phyloP scores from a whole-genome alignment of 306 rosid species.

The Vigna reflexopilosa region DNA sequence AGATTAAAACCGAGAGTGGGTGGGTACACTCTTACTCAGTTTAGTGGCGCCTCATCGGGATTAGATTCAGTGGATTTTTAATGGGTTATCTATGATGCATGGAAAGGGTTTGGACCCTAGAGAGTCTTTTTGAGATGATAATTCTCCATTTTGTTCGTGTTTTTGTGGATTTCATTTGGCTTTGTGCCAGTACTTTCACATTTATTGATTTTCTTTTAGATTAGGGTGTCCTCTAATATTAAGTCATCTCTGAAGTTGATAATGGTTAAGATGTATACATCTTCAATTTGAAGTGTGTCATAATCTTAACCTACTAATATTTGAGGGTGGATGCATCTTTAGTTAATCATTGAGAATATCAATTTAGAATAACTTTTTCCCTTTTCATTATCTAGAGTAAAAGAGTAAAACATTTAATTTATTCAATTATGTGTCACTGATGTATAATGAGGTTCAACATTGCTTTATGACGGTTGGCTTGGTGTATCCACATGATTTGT shows the following conservation, averaged over 20 bases:
- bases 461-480: constrained; percentile 94
- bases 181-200: constrained; percentile 27
- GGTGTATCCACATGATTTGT: constrained; percentile 92
- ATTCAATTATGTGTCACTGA: constrained; percentile 58
- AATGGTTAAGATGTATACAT: not conserved
- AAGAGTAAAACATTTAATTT: constrained; percentile 20
- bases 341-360: not conserved
- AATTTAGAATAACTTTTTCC: constrained; percentile 16
- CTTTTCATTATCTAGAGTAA: constrained; percentile 1
- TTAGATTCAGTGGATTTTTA: constrained; percentile 15
- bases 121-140: constrained; percentile 14
- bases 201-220: constrained; percentile 31
- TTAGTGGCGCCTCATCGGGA: not conserved
- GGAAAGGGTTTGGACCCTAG: constrained; percentile 33
- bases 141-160: constrained; percentile 19
- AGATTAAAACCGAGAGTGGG: too few species aligned
- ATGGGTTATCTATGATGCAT: constrained; percentile 34
- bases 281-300: constrained; percentile 16
- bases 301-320: constrained; percentile 22
- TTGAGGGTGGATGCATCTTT: constrained; percentile 6
- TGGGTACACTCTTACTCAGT: too few species aligned
- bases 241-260: not conserved
- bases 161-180: constrained; percentile 36
- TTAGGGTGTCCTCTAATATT: not conserved
- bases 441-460: constrained; percentile 93